Percentiles rank a stretch among this genome's conserved stretches.
Evolutionary conservation across 2,329 filamentous ascomycete genomes (phyloP).

Genomic region (Phialemoniopsis sp.): DNA sequence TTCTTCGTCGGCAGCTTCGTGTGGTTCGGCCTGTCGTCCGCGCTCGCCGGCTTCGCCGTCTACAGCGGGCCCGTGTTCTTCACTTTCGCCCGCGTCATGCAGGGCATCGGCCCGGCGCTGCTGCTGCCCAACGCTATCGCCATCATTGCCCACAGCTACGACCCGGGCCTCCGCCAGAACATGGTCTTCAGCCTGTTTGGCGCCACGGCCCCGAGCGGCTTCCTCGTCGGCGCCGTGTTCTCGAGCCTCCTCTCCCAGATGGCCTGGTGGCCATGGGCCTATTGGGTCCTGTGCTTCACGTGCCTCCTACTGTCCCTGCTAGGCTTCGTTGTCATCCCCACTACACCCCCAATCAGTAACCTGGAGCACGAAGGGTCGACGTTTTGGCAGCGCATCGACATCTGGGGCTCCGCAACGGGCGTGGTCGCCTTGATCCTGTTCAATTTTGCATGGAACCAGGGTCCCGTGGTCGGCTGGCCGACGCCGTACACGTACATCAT

Average conservation of each 20-base stretch:
- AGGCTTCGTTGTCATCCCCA: too few relatives aligned
- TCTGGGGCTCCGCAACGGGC: too few relatives aligned
- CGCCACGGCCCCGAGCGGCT: slow-evolving; percentile 40
- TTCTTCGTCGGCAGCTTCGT: slow-evolving; percentile 48
- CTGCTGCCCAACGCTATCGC: slow-evolving; percentile 61
- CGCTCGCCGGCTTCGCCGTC: slow-evolving; percentile 38
- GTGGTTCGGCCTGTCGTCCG: slow-evolving; percentile 51
- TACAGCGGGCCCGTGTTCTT: slow-evolving; percentile 15
- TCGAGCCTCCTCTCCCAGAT: slow-evolving; percentile 31
- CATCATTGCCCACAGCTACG: slow-evolving; percentile 54
- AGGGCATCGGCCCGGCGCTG: slow-evolving; percentile 54
- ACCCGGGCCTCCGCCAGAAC: slow-evolving; percentile 52
- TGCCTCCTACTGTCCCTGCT: slow-evolving; percentile 15
- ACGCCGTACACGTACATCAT: slow-evolving; percentile 46
- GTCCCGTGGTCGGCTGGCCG: slow-evolving; percentile 46
- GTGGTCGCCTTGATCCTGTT: slow-evolving; percentile 47
- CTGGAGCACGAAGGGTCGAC: too few relatives aligned
- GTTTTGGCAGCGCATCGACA: not conserved
- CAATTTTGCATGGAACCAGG: slow-evolving; percentile 58
- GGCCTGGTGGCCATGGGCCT: slow-evolving; percentile 44
- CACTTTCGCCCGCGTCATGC: slow-evolving; percentile 16
- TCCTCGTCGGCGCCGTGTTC: slow-evolving; percentile 34
- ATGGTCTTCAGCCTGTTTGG: slow-evolving; percentile 55
- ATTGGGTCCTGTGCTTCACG: slow-evolving; percentile 27
- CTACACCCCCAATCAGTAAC: too few relatives aligned